These are phyloP conservation scores for Ensete ventricosum DNA, from an alignment of 176 grass and related monocot genomes.

Conservation along the genomic window DNA sequence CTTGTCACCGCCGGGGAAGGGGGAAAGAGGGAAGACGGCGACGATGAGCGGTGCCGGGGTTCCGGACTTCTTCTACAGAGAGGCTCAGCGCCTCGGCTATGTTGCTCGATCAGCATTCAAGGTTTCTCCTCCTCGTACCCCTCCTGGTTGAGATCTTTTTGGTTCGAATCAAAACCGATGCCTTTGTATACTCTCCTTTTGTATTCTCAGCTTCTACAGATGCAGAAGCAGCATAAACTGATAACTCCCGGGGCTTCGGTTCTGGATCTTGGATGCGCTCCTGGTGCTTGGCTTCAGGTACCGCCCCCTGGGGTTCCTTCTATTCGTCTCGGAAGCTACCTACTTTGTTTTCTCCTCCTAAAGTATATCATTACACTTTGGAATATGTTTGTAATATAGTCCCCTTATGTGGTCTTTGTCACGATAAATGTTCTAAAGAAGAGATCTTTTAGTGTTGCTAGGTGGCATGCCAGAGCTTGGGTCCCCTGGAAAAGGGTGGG, in stretches of 20 bases:
- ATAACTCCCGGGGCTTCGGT: conserved; percentile 44
- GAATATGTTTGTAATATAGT: not conserved
- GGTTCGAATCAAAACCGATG: not conserved
- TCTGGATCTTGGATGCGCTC: conserved; percentile 81
- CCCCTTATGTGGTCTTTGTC: too few species aligned
- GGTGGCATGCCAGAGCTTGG: conserved; percentile 73
- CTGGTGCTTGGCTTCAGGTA: conserved; percentile 75
- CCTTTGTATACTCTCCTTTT: not conserved
- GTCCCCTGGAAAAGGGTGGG: conserved; percentile 58
- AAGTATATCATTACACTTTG: not conserved
- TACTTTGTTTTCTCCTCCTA: not conserved
- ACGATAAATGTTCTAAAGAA: not conserved
- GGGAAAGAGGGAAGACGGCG: not conserved
- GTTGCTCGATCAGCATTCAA: conserved; percentile 80
- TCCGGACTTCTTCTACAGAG: conserved; percentile 85
- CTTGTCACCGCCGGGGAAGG: not conserved
- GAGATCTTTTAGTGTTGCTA: conserved; percentile 7
- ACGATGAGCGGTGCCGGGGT: conserved; percentile 41
- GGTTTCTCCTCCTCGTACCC: conserved; percentile 9
- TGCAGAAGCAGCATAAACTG: conserved; percentile 65
- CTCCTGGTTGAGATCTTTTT: not conserved
- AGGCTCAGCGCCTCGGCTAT: conserved; percentile 72
- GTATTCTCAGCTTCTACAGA: conserved; percentile 60
- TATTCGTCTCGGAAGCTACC: not conserved
- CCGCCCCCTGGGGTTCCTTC: not conserved